Conservation (phyloP, 148 eudicot genomes). For the Diospyros kaki region DNA sequence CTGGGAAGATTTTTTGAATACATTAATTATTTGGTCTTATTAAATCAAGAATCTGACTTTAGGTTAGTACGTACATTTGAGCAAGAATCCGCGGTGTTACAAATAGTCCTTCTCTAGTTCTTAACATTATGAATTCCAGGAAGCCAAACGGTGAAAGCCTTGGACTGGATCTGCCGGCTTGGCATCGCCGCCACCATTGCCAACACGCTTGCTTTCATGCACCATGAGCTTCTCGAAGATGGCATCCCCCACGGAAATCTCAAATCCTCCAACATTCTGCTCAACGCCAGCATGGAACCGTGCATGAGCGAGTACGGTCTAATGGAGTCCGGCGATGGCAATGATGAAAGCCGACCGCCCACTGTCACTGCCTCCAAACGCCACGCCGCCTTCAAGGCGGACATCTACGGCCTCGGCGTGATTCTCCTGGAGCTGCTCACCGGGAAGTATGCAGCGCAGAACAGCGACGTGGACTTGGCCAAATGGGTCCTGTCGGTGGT, state of each 20-base stretch:
- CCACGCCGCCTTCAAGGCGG: constrained; percentile 20
- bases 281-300: neutral
- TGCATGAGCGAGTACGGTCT: constrained; percentile 3
- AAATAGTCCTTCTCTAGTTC: too few species aligned
- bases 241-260: neutral
- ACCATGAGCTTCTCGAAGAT: neutral
- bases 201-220: neutral
- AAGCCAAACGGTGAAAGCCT: neutral
- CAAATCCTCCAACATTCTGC: constrained; percentile 3
- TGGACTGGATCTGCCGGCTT: constrained; percentile 2
- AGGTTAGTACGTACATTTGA: too few species aligned
- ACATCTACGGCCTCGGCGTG: constrained; percentile 36
- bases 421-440: constrained; percentile 46
- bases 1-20: too few species aligned
- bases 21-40: too few species aligned
- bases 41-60: too few species aligned
- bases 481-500: constrained; percentile 41
- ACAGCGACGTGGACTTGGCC: constrained; percentile 31
- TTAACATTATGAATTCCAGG: neutral
- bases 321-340: neutral
- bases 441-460: constrained; percentile 27
- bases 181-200: neutral
- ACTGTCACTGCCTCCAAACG: too few species aligned
- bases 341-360: too few species aligned
- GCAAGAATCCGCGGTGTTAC: too few species aligned